Conservation (phyloP, 441 rosid species). For the Pelargonium citronellum region DNA sequence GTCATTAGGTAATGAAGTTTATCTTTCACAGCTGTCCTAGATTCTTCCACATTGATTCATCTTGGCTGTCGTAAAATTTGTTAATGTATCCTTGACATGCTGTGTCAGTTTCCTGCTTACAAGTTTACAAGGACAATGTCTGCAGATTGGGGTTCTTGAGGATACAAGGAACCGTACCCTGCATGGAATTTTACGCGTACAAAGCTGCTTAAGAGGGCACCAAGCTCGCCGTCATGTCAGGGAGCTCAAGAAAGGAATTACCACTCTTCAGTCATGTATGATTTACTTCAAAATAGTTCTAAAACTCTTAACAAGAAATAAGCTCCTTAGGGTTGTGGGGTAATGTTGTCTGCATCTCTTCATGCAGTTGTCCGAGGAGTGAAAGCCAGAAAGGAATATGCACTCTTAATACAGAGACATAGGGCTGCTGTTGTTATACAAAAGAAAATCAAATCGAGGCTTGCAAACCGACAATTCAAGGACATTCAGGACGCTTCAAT, state of each 20-base stretch:
- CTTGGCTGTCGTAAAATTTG: no score
- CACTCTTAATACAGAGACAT: conserved; percentile 50
- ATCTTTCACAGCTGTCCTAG: background rate
- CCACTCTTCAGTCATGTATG: conserved; percentile 72
- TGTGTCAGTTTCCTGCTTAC: background rate
- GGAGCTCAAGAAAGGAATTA: conserved; percentile 61
- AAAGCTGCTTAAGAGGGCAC: conserved; percentile 94
- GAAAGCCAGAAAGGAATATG: conserved; percentile 62
- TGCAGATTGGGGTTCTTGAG: conserved; percentile 95
- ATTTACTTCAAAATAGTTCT: conserved; percentile 10
- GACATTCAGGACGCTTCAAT: conserved; percentile 49
- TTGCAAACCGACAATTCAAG: conserved; percentile 40
- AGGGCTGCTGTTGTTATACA: conserved; percentile 86
- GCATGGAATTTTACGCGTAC: conserved; percentile 87
- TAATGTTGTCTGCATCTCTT: conserved; percentile 21
- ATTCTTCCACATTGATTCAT: background rate
- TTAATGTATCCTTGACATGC: background rate
- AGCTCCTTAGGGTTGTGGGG: background rate
- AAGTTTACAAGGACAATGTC: conserved; percentile 16
- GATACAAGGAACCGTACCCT: conserved; percentile 94
- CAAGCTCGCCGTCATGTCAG: conserved; percentile 59
- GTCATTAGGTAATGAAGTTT: background rate
- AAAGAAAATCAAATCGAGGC: conserved; percentile 50
- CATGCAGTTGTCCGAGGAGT: conserved; percentile 72
- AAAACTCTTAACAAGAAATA: background rate